Evolutionary conservation across 2,329 filamentous ascomycete species (phyloP).

Genomic region (Penicillium sp.): DNA sequence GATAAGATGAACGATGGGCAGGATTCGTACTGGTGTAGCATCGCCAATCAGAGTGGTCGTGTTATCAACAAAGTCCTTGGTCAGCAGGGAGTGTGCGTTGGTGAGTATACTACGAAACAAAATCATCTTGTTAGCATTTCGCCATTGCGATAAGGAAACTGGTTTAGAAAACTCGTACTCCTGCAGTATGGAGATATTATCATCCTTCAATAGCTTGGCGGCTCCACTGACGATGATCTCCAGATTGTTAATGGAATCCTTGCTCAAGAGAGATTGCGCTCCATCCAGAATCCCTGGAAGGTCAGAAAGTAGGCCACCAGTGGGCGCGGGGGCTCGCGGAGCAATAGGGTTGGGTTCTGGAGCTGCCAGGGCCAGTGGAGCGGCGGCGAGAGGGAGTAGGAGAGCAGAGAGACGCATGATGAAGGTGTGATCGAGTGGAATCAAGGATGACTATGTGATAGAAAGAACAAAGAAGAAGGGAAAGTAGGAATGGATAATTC

Average conservation of each 20-base stretch:
- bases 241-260: slow-evolving; percentile 24
- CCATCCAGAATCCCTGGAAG: slow-evolving; percentile 30
- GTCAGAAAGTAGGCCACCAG: slow-evolving; percentile 30
- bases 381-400: slow-evolving; percentile 25
- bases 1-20: not conserved
- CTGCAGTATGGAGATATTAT: slow-evolving; percentile 28
- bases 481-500: too few species aligned
- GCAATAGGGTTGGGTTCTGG: slow-evolving; percentile 31
- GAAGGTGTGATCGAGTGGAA: not conserved
- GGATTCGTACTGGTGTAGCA: slow-evolving; percentile 36
- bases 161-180: slow-evolving; percentile 8
- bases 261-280: slow-evolving; percentile 21
- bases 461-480: not conserved
- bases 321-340: slow-evolving; percentile 21
- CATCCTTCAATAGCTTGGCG: slow-evolving; percentile 26
- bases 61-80: slow-evolving; percentile 32
- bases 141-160: too few species aligned
- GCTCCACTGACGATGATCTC: slow-evolving; percentile 26
- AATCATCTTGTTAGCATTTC: too few species aligned
- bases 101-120: slow-evolving; percentile 23
- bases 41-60: slow-evolving; percentile 37
- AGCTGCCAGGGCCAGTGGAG: slow-evolving; percentile 22
- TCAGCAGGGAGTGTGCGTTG: slow-evolving; percentile 31
- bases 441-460: not conserved
- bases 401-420: slow-evolving; percentile 28